Base-by-base conservation (phyloP, 1,284 basidiomycete genomes). In the Ceratobasidium sp. region DNA sequence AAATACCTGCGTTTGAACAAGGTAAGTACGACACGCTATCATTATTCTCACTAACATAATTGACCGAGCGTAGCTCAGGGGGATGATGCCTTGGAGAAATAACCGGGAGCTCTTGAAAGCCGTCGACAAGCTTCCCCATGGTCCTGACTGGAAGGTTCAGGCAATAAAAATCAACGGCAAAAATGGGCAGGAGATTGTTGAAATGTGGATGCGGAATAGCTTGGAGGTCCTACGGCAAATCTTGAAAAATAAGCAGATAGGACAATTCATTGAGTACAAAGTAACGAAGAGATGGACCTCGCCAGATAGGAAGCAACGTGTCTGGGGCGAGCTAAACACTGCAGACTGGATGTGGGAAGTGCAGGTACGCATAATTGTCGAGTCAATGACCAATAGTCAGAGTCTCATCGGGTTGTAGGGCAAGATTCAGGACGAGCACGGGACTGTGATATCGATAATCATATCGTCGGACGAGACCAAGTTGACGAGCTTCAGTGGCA, bases 151-250 rank as follows among this genome's bases (percentile, higher is more conserved):
- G 66, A 28, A 7, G 2, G 52, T 67, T 9, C 41, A 44, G 21
- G 52, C 52, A 9, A 43, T 46, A 75, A 74, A 16, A 69, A 77
- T 9, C 66, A 77, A 47, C 73, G 74, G 8, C 38, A 76, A 5
- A 16, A 28, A 0, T 41, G 76, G 69, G 38, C 47, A 52, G 0
- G 78, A 77, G 59, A 74, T 76, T 9, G 59, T 81, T 0, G 79
- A 82, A 54, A 55, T 82, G 0, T 82, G 81, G 77, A 46, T 58
- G 7, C 52, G 79, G 0, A 76, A 83, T 21, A 28, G 16, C 13
- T 26, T 64, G 79, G 80, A 21, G 76, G 83, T 0, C 79, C 80
- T 44, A 79, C 78, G 35, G 75, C 83, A 11, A 35, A 64, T 83
- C 30, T 44, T 75, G 1, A 8, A 54, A 18, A 43, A 64, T 18